Conservation (phyloP, 139 green algal genomes). For the Micractinium sp. region DNA sequence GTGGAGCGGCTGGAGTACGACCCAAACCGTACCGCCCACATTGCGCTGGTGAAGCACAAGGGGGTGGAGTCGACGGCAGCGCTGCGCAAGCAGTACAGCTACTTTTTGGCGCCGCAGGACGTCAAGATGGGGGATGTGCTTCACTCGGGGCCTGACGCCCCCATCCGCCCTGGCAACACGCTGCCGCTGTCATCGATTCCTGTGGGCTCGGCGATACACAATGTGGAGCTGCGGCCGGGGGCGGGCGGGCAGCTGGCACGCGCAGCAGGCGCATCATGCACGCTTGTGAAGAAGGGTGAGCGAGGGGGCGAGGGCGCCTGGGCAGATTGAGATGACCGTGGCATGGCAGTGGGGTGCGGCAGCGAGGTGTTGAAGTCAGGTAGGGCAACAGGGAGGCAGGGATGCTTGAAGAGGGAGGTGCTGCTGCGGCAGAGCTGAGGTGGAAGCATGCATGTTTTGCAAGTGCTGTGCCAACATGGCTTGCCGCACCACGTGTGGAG, state of each 20-base stretch:
- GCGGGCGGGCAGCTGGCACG: constrained; percentile 80
- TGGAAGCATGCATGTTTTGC: too few species aligned
- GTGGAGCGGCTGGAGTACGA: constrained; percentile 95
- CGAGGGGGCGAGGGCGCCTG: too few species aligned
- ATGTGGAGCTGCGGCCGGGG: constrained; percentile 87
- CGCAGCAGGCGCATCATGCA: constrained; percentile 75
- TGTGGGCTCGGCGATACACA: constrained; percentile 72
- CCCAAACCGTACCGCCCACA: constrained; percentile 87
- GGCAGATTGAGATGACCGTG: too few species aligned
- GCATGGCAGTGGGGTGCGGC: too few species aligned
- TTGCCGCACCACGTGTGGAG: too few species aligned
- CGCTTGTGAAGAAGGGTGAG: constrained; percentile 68
- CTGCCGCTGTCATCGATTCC: constrained; percentile 77
- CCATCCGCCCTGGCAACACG: constrained; percentile 78
- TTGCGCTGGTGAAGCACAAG: constrained; percentile 85
- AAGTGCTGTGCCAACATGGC: too few species aligned
- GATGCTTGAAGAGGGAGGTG: too few species aligned
- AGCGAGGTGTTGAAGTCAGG: too few species aligned
- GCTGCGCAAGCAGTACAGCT: constrained; percentile 50
- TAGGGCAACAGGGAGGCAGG: too few species aligned
- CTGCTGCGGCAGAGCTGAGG: neutral
- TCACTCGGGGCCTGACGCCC: constrained; percentile 48
- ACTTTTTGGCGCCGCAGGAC: constrained; percentile 82
- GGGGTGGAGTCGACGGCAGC: neutral
- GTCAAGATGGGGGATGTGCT: constrained; percentile 74